These are phyloP conservation scores for Nepenthes alata DNA, from an alignment of 179 eudicot genomes.

Conservation along the genomic window DNA sequence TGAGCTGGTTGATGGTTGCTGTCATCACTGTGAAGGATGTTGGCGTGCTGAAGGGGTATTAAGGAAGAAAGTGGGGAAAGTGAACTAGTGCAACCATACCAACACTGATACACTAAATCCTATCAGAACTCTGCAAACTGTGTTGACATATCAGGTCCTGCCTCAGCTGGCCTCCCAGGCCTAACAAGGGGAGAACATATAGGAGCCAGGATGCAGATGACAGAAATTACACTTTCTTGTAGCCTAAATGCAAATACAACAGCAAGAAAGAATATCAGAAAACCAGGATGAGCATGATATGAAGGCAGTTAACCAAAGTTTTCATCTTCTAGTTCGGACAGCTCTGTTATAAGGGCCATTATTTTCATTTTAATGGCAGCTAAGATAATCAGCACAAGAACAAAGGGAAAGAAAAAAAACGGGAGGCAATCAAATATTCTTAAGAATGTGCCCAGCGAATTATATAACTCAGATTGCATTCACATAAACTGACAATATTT, in stretches of 20 bases:
- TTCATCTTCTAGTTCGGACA: constrained; percentile 54
- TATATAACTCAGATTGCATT: too few species aligned
- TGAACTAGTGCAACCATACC: too few species aligned
- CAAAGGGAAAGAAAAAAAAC: constrained; percentile 2
- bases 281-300: neutral
- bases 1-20: too few species aligned
- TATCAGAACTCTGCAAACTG: constrained; percentile 54
- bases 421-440: neutral
- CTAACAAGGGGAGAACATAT: constrained; percentile 80
- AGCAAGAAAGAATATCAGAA: neutral
- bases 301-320: constrained; percentile 39
- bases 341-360: constrained; percentile 65
- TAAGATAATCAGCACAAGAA: constrained; percentile 44
- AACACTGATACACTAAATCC: too few species aligned
- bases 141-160: constrained; percentile 63
- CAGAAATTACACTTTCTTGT: neutral
- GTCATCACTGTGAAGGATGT: too few species aligned
- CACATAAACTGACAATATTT: too few species aligned
- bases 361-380: constrained; percentile 90
- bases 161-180: constrained; percentile 85
- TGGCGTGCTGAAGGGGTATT: too few species aligned
- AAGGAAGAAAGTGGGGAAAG: too few species aligned
- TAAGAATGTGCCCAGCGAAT: neutral
- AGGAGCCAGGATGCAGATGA: constrained; percentile 71
- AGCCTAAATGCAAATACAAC: neutral